Base-by-base conservation (phyloP, 1,139 yeast genomes). In the Hansenula sp. region DNA sequence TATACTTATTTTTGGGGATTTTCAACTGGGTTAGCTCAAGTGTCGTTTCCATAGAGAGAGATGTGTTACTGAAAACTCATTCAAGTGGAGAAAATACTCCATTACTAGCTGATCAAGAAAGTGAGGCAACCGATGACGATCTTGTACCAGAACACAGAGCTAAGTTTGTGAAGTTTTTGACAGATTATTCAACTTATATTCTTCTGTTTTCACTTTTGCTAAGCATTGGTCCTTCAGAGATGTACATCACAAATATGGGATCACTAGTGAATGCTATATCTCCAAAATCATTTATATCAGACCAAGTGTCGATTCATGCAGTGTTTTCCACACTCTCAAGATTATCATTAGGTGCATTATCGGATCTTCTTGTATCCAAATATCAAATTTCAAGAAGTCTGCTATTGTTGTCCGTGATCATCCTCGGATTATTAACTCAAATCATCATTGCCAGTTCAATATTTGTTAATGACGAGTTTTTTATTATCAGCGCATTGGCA, bases 171-270 rank as follows among this genome's bases (percentile, higher is more conserved):
- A 56, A 52, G 9, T 86, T 90, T 51, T 59, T 86, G 36, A 61
- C 60, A 20, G 92, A 85, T 55, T 72, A 73, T 28, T 72, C 84
- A 4, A 79, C 89, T 36, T 82, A 88, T 73, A 48, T 82, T 3
- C 63, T 88, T 20, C 68, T 85, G 29, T 48, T 72, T 3, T 75
- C 90, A 9, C 73, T 89, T 44, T 69, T 89, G 25, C 64, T 87
- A 29, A 73, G 82, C 28, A 67, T 88, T 21, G 98, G 97, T 0
- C 95, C 97, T 1, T 65, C 88, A 47, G 98, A 92, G 56, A 80
- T 89, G 69, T 89, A 79, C 61, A 79, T 88, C 49, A 87, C 90
- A 44, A 87, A 90, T 56, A 73, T 92, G 70, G 95, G 95, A 36
- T 81, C 78, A 26, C 72, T 77, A n/a, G 61, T 75, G 47, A 36